These are phyloP conservation scores for Cryptosporidium felis DNA, from an alignment of 169 alveolate species.

Conservation along the genomic window DNA sequence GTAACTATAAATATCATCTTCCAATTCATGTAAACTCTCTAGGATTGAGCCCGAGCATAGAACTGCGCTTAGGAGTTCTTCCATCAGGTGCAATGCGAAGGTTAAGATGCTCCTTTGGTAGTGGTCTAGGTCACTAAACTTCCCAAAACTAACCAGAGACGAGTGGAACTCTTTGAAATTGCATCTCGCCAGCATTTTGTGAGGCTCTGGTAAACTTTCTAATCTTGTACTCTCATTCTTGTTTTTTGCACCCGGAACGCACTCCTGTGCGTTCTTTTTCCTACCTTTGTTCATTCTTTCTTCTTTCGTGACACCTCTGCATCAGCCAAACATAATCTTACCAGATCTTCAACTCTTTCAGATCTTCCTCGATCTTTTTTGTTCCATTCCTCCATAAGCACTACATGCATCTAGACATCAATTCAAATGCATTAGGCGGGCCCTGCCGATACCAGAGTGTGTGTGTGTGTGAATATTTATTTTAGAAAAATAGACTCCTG, in stretches of 20 bases:
- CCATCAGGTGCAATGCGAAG: slow-evolving; percentile 22
- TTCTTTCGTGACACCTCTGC: no score
- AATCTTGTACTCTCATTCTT: slow-evolving; percentile 6
- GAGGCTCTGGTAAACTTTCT: slow-evolving; percentile 47
- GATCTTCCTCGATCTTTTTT: neutral
- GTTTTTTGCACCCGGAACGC: neutral
- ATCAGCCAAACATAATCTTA: neutral
- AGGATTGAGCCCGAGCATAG: slow-evolving; percentile 35
- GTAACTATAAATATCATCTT: slow-evolving; percentile 22
- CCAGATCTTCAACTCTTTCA: neutral
- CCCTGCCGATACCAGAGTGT: slow-evolving; percentile 57
- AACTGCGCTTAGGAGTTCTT: slow-evolving; percentile 1
- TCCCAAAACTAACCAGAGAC: slow-evolving; percentile 30
- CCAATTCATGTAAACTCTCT: slow-evolving; percentile 32
- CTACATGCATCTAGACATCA: slow-evolving; percentile 33
- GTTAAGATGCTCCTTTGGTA: slow-evolving; percentile 18
- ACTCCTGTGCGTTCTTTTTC: neutral
- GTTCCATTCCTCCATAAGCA: neutral
- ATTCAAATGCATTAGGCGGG: slow-evolving; percentile 69
- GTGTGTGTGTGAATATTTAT: slow-evolving; percentile 59
- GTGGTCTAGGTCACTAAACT: slow-evolving; percentile 5
- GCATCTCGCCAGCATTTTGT: slow-evolving; percentile 23
- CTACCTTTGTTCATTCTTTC: slow-evolving; percentile 1
- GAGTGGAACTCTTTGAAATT: slow-evolving; percentile 36
- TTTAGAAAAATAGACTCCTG: neutral